These are phyloP conservation scores for Neurospora cerealis DNA, from an alignment of 495 filamentous ascomycete species.

Conservation along the genomic window DNA sequence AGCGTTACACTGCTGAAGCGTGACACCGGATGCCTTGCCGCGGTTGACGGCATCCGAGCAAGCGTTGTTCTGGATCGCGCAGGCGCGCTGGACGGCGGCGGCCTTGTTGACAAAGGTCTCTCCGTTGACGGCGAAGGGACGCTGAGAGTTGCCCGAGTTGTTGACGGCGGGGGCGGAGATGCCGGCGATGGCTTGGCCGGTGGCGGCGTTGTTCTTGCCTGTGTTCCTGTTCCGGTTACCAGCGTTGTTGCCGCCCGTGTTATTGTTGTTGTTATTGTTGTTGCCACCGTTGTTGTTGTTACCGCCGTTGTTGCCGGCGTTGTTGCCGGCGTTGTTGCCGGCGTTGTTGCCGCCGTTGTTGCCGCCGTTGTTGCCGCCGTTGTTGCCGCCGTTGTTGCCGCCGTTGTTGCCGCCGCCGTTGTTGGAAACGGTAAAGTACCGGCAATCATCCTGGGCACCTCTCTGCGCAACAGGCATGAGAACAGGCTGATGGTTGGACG, in stretches of 20 bases:
- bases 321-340: conserved; percentile 2
- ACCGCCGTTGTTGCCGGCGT: conserved; percentile 10
- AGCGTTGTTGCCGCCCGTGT: conserved; percentile 2
- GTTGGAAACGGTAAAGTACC: conserved; percentile 43
- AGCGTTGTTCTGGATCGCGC: conserved; percentile 41
- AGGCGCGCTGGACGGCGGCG: conserved; percentile 32
- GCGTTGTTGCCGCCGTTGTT: conserved; percentile 12
- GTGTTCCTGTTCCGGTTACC: background rate
- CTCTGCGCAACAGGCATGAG: conserved; percentile 70
- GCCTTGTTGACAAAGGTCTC: conserved; percentile 36
- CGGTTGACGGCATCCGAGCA: conserved; percentile 38
- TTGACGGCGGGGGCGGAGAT: conserved; percentile 23
- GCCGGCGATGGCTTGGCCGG: conserved; percentile 20
- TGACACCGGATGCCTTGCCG: conserved; percentile 19
- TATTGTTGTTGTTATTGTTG: conserved; percentile 7
- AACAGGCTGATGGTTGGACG: conserved; percentile 69
- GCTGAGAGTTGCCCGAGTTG: conserved; percentile 30
- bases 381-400: conserved; percentile 11
- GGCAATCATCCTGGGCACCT: conserved; percentile 64
- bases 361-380: conserved; percentile 7
- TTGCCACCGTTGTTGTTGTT: conserved; percentile 4
- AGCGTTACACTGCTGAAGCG: conserved; percentile 33
- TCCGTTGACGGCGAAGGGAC: conserved; percentile 42
- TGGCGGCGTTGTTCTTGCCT: background rate
- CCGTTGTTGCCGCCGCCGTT: conserved; percentile 10